Conservation (phyloP, 179 eudicot genomes). For the Heliamphora pulchella region DNA sequence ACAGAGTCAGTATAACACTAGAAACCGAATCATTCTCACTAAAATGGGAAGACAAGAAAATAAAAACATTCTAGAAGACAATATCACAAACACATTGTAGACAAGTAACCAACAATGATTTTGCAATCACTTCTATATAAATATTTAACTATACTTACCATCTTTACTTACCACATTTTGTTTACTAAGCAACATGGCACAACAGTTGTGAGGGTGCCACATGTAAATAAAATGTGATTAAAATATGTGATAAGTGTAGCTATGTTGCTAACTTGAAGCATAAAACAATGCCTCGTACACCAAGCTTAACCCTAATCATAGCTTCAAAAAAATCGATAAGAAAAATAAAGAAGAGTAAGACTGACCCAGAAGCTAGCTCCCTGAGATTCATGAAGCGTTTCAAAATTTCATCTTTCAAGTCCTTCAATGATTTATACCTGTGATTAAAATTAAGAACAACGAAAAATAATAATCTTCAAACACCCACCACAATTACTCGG, state of each 20-base stretch:
- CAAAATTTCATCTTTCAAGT: slow-evolving; percentile 60
- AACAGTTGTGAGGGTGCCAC: too few species aligned
- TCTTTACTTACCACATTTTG: too few species aligned
- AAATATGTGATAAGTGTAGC: too few species aligned
- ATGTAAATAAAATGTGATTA: too few species aligned
- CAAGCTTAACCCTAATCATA: background rate
- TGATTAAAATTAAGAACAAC: slow-evolving; percentile 2
- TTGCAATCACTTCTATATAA: background rate
- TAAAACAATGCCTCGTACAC: background rate
- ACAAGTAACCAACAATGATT: background rate
- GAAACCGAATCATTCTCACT: background rate
- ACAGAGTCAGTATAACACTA: background rate
- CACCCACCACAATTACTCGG: background rate
- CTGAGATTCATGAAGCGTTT: slow-evolving; percentile 50
- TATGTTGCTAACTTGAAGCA: background rate
- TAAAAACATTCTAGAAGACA: background rate
- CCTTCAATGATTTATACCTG: slow-evolving; percentile 84
- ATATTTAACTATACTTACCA: too few species aligned
- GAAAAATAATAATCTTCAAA: background rate
- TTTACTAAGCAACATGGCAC: too few species aligned
- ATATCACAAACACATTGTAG: background rate
- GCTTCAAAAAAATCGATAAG: background rate
- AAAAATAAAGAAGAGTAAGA: background rate
- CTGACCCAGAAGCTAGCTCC: slow-evolving; percentile 87
- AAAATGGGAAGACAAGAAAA: slow-evolving; percentile 6